phyloP scores from a whole-genome alignment of 352 stramenopile genomes.

The Halophytophthora batemanensis region DNA sequence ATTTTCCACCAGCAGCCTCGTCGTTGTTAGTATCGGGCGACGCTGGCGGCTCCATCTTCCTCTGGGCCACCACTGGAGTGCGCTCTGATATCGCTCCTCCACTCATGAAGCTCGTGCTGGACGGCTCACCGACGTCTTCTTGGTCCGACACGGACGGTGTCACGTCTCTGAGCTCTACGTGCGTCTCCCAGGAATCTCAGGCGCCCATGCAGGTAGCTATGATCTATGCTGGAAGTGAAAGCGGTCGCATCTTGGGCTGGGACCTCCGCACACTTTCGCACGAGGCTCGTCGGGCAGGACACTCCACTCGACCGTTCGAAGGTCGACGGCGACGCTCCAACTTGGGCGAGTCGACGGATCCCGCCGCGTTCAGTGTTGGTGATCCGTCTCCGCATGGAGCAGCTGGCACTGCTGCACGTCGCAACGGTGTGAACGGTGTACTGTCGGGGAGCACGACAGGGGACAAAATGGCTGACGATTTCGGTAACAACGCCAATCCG shows the following conservation, averaged over 20 bases:
- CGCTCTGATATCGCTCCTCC: conserved; percentile 11
- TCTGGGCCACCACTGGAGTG: conserved; percentile 42
- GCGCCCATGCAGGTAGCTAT: conserved; percentile 3
- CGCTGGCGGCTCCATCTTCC: conserved; percentile 29
- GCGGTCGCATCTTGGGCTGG: conserved; percentile 22
- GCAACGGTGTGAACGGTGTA: background rate
- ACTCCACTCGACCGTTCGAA: conserved; percentile 12
- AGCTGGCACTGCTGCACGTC: background rate
- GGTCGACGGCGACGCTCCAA: conserved; percentile 12
- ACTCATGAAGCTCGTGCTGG: conserved; percentile 16
- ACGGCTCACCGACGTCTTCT: conserved; percentile 6
- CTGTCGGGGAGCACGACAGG: background rate
- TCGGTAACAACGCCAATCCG: background rate
- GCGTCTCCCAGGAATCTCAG: background rate
- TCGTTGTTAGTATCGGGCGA: conserved; percentile 49
- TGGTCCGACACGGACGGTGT: conserved; percentile 16
- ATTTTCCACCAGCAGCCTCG: conserved; percentile 38
- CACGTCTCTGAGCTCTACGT: conserved; percentile 23
- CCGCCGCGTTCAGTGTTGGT: conserved; percentile 1
- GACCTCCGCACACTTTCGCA: conserved; percentile 11
- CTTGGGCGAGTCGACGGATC: conserved; percentile 1
- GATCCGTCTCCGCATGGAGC: background rate
- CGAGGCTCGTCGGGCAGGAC: conserved; percentile 2
- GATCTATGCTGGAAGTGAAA: conserved; percentile 25
- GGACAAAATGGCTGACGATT: background rate